These are phyloP conservation scores for Thielaviopsis musarum DNA, from an alignment of 2,329 filamentous ascomycete species.

Conservation along the genomic window DNA sequence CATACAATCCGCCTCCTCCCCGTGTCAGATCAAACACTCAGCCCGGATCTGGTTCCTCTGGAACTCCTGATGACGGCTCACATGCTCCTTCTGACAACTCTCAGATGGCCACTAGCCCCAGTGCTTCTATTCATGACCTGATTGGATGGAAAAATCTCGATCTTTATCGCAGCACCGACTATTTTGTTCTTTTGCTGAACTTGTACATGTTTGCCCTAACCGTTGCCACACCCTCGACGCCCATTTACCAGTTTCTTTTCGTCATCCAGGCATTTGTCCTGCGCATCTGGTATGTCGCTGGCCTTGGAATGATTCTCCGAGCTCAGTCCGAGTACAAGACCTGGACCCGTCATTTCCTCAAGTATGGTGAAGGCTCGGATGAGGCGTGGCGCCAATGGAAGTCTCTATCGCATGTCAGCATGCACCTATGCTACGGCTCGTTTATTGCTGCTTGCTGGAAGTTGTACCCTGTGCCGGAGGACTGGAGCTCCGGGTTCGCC, in stretches of 20 bases:
- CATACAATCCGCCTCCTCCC: conserved; percentile 78
- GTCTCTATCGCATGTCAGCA: conserved; percentile 82
- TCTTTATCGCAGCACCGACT: conserved; percentile 72
- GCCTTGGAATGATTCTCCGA: conserved; percentile 70
- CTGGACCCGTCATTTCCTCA: conserved; percentile 96
- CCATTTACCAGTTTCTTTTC: conserved; percentile 60
- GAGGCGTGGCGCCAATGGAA: conserved; percentile 99
- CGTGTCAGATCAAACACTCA: conserved; percentile 33
- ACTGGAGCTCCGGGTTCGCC: conserved; percentile 77
- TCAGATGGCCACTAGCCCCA: conserved; percentile 26
- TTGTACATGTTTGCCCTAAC: conserved; percentile 60
- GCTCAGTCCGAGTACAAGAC: conserved; percentile 78
- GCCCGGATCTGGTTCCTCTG: not conserved
- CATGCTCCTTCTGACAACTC: conserved; percentile 16
- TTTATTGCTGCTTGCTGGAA: conserved; percentile 92
- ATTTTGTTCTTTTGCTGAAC: conserved; percentile 59
- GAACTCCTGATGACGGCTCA: conserved; percentile 13
- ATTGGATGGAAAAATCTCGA: conserved; percentile 74
- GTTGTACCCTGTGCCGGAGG: conserved; percentile 73
- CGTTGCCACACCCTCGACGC: conserved; percentile 59
- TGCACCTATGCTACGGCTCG: conserved; percentile 74
- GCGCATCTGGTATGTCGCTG: conserved; percentile 84
- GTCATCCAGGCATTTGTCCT: conserved; percentile 64
- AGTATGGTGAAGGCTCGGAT: conserved; percentile 75
- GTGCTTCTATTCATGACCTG: conserved; percentile 59